Evolutionary conservation across 2,329 filamentous ascomycete species (phyloP), one percentile per base, ranked within the genome.

Genomic region (Paramyrothecium roridum): DNA sequence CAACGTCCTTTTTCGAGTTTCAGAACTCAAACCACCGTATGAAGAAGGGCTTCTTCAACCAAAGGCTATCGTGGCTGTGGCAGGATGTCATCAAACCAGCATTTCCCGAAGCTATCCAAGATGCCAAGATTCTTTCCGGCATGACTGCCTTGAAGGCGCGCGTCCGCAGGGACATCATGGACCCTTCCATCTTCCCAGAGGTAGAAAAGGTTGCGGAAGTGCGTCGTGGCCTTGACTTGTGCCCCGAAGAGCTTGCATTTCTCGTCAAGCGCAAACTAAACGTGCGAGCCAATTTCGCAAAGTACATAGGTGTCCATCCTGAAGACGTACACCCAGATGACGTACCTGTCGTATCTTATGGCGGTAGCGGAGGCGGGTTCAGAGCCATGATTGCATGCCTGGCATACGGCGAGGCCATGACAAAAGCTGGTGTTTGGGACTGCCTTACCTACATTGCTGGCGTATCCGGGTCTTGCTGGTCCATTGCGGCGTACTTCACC

Each of bases 71-170:
- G 7, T 19, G 37, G n/a, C 37, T 57, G 13, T 57, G 55, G 55
- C 55, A 54, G 34, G 43, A 57, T 22, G 47, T 52, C 23, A 54
- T 57, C 49, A 57, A 54, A 17, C 52, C 55, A 21, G 55, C 55
- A 13, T 57, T 57, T 19, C 55, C 55, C 8, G 55, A 57, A 26
- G 55, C 55, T 20, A 50, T 57, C 17, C 55, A 57, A 21, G 55
- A 57, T 34, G 40, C 52, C 49, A 57, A 54, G 46, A 57, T 57
- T 19, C 48, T 57, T 4, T 37, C 34, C n/a, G 55, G 55, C 46
- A 54, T 57, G 48, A 52, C 52, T n/a, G 55, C 52, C 4, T 46
- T 57, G 2, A 54, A 53, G 20, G 52, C 49, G 13, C 55, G 50
- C n/a, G 47, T 57, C 37, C 45, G 23, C 11, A 37, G 49, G 19